Percentiles rank a stretch among this genome's conserved stretches.
Evolutionary conservation across 2,329 filamentous ascomycete species (phyloP).

Genomic region (Dryadomyces sulphureus): DNA sequence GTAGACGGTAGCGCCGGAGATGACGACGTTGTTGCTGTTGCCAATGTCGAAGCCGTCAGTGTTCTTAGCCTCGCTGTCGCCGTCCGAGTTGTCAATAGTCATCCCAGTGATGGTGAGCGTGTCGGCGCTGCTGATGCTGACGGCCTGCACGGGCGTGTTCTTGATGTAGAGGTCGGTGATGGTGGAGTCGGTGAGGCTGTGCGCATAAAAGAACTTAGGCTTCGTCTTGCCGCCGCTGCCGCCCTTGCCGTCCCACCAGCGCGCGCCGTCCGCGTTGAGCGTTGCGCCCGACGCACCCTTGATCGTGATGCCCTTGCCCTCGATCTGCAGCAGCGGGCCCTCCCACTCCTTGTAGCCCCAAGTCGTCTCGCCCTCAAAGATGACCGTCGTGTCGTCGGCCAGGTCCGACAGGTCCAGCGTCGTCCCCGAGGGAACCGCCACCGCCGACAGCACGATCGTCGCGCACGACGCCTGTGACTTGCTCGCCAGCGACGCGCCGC

Average conservation of each 20-base stretch:
- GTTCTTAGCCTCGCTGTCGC: conserved; percentile 37
- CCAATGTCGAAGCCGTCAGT: conserved; percentile 46
- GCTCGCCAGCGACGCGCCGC: conserved; percentile 6
- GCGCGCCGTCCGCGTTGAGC: conserved; percentile 6
- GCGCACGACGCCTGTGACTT: conserved; percentile 26
- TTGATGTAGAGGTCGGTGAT: conserved; percentile 27
- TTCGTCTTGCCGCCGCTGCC: conserved; percentile 45
- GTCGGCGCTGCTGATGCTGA: conserved; percentile 23
- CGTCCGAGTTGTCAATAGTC: conserved; percentile 23
- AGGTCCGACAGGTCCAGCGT: conserved; percentile 44
- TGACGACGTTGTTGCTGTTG: conserved; percentile 30
- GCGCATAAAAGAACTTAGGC: conserved; percentile 40
- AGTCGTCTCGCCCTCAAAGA: conserved; percentile 21
- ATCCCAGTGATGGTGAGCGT: conserved; percentile 20
- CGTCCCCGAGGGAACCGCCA: conserved; percentile 40
- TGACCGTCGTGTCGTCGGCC: conserved; percentile 30
- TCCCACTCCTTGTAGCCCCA: conserved; percentile 9
- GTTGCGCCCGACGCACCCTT: conserved; percentile 14
- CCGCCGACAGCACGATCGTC: conserved; percentile 34
- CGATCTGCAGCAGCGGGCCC: conserved; percentile 7
- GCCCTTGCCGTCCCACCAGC: conserved; percentile 43
- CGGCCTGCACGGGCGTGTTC: conserved; percentile 27
- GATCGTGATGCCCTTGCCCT: conserved; percentile 6
- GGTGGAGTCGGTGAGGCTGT: conserved; percentile 32
- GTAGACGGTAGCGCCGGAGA: conserved; percentile 35